Percentiles rank a stretch among this genome's conserved stretches.
phyloP scores from a whole-genome alignment of 768 basidiomycete species.

The Pleurotus cornucopiae region DNA sequence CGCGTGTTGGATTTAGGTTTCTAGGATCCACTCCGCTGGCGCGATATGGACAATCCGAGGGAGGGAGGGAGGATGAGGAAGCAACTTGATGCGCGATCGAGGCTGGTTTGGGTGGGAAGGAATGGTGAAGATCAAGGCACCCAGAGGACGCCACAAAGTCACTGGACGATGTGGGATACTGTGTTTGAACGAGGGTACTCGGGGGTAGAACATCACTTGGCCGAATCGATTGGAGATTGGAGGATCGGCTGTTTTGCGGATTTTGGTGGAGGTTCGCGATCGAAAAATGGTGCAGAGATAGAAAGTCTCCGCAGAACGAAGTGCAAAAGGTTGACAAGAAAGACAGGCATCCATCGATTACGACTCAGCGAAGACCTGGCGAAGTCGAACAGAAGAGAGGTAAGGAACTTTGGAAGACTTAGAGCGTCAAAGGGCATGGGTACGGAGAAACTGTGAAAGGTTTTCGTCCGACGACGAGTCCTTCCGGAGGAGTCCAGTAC shows the following conservation, averaged over 20 bases:
- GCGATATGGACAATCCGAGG: constrained; percentile 1
- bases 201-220: background rate
- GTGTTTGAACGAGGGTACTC: background rate
- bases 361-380: background rate
- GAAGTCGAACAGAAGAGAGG: too few species aligned
- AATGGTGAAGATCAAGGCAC: constrained; percentile 1
- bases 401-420: background rate
- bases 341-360: background rate
- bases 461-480: background rate
- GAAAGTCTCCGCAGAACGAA: constrained; percentile 6
- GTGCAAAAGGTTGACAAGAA: background rate
- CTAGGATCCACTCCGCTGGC: background rate
- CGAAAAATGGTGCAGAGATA: constrained; percentile 1
- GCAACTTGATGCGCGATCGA: constrained; percentile 5
- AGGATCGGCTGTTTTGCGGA: background rate
- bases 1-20: constrained; percentile 3
- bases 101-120: constrained; percentile 4
- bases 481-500: constrained; percentile 1
- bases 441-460: constrained; percentile 7
- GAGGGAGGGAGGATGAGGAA: background rate
- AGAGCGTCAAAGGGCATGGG: constrained; percentile 4
- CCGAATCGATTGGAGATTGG: constrained; percentile 4
- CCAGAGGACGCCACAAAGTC: constrained; percentile 5
- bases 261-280: background rate
- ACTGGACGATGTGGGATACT: background rate